Evolutionary conservation across 805 yeast species (phyloP).

Genomic region (Kazachstania taianensis): DNA sequence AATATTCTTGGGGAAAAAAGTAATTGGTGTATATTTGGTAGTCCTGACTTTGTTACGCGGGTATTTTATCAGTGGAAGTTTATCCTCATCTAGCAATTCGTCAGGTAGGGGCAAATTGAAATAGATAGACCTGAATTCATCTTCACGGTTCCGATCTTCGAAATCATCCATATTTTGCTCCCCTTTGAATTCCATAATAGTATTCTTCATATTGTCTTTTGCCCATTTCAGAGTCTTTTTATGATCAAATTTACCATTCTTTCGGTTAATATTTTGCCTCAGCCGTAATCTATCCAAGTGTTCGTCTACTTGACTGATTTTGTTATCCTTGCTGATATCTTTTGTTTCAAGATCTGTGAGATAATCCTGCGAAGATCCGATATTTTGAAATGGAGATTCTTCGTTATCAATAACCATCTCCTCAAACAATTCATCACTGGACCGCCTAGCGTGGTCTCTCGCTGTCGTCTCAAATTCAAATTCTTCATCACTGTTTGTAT

Average conservation of each 20-base stretch:
- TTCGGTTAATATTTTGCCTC: conserved; percentile 60
- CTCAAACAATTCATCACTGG: conserved; percentile 2
- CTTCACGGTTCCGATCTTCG: conserved; percentile 30
- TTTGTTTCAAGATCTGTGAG: background rate
- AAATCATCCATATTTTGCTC: conserved; percentile 18
- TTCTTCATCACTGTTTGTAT: conserved; percentile 6
- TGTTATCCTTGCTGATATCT: background rate
- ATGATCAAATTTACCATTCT: conserved; percentile 52
- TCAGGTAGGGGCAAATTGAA: conserved; percentile 55
- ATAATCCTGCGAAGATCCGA: background rate
- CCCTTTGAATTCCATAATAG: conserved; percentile 17
- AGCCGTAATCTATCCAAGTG: conserved; percentile 6
- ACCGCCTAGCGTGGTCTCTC: background rate
- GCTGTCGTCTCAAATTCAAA: background rate
- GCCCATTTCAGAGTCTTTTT: conserved; percentile 42
- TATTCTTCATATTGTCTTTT: conserved; percentile 28
- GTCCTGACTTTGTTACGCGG: conserved; percentile 90
- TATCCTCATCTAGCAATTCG: conserved; percentile 47
- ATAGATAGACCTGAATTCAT: conserved; percentile 41
- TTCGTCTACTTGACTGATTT: background rate
- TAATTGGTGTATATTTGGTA: conserved; percentile 85
- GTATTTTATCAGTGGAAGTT: conserved; percentile 47
- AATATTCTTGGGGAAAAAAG: conserved; percentile 81
- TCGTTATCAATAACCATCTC: conserved; percentile 4
- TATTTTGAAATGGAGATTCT: too few relatives aligned